Evolutionary conservation across 495 filamentous ascomycete genomes (phyloP).

Genomic region (Hyaloscypha hepaticicola): DNA sequence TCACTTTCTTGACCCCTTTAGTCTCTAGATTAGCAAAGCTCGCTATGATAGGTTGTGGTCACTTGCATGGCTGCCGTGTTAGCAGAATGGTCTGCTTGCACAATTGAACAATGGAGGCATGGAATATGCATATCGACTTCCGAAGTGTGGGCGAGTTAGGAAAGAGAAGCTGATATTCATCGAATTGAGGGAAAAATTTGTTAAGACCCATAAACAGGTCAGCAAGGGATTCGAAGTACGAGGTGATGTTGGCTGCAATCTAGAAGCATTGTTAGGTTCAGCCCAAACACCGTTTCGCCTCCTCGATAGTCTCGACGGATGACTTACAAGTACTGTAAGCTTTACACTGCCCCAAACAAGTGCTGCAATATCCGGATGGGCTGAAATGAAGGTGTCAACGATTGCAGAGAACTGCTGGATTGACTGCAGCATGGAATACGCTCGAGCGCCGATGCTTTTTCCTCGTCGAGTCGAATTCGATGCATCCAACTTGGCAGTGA

Average conservation of each 20-base stretch:
- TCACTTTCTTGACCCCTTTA: constrained; percentile 20
- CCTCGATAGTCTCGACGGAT: constrained; percentile 1
- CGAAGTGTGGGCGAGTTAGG: constrained; percentile 34
- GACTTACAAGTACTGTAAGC: constrained; percentile 30
- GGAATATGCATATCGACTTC: constrained; percentile 36
- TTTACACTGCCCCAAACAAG: constrained; percentile 42
- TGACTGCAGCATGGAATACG: constrained; percentile 34
- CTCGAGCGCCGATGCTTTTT: constrained; percentile 33
- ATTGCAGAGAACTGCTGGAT: constrained; percentile 36
- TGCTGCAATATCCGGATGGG: constrained; percentile 37
- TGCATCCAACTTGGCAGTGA: constrained; percentile 35
- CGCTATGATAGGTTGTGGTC: constrained; percentile 11
- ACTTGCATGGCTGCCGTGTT: constrained; percentile 24
- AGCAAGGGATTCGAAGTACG: constrained; percentile 40
- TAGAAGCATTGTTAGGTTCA: constrained; percentile 17
- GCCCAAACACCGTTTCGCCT: constrained; percentile 2
- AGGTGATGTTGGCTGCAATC: constrained; percentile 34
- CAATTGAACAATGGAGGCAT: constrained; percentile 36
- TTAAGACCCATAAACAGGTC: constrained; percentile 35
- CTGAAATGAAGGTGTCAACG: constrained; percentile 38
- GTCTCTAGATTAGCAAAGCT: constrained; percentile 21
- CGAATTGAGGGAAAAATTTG: constrained; percentile 34
- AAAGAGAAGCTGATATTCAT: constrained; percentile 37
- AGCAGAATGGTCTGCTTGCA: constrained; percentile 35
- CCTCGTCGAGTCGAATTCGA: constrained; percentile 29